Evolutionary conservation across 495 filamentous ascomycete genomes (phyloP).

Genomic region (Lophium mytilinum): DNA sequence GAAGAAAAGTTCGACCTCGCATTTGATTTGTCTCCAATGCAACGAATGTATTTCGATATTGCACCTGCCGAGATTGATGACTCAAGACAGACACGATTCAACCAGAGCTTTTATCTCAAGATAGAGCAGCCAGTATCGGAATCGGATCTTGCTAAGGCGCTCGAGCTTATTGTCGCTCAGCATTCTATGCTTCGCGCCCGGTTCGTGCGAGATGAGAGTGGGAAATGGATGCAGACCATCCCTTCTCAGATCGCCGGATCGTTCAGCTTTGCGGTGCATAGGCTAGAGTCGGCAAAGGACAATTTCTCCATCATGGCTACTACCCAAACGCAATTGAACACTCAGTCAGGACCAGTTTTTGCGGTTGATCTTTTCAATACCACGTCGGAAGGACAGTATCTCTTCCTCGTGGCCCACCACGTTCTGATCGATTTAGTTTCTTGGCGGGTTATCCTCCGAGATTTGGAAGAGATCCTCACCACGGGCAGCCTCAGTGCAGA

Average conservation of each 20-base stretch:
- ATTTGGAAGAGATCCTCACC: conserved; percentile 17
- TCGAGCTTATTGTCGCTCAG: conserved; percentile 12
- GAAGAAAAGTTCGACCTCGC: conserved; percentile 13
- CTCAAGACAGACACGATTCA: conserved; percentile 12
- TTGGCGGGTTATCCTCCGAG: conserved; percentile 17
- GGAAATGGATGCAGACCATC: conserved; percentile 16
- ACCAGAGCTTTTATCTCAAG: conserved; percentile 22
- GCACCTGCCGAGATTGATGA: conserved; percentile 27
- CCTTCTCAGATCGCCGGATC: conserved; percentile 14
- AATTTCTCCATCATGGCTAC: conserved; percentile 9
- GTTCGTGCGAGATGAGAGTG: conserved; percentile 7
- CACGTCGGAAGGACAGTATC: conserved; percentile 3
- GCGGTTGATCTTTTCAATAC: conserved; percentile 21
- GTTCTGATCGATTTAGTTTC: conserved; percentile 14
- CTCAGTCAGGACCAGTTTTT: conserved; percentile 14
- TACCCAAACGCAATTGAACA: conserved; percentile 13
- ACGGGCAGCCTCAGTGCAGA: not conserved
- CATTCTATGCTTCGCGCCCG: conserved; percentile 23
- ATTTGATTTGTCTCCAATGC: conserved; percentile 22
- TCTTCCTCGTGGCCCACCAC: conserved; percentile 17
- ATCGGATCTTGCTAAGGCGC: conserved; percentile 6
- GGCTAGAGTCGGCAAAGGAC: conserved; percentile 3
- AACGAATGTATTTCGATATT: conserved; percentile 21
- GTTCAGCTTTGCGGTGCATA: conserved; percentile 8
- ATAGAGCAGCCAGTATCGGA: conserved; percentile 7